phyloP scores from a whole-genome alignment of 306 rosid species.

The Hylodesmum podocarpum region DNA sequence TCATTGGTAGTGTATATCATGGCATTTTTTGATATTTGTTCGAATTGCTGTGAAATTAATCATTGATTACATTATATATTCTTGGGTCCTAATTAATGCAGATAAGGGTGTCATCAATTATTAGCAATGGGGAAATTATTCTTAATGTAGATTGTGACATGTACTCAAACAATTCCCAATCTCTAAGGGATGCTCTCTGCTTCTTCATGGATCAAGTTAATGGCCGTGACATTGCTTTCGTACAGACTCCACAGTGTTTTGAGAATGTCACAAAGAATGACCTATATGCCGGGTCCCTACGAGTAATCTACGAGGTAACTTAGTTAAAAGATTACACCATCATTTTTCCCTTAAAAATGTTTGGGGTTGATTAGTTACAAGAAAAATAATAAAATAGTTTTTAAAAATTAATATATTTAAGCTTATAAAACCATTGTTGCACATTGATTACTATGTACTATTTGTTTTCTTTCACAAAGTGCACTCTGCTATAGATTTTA shows the following conservation, averaged over 20 bases:
- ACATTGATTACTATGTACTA: not conserved
- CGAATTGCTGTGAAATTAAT: not conserved
- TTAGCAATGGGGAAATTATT: slow-evolving; percentile 73
- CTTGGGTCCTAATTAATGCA: slow-evolving; percentile 31
- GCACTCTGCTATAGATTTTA: not conserved
- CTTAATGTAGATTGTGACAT: slow-evolving; percentile 87
- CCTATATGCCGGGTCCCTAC: slow-evolving; percentile 39
- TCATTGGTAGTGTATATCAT: slow-evolving; percentile 54
- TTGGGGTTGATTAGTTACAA: too few species aligned
- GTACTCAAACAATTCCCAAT: slow-evolving; percentile 69
- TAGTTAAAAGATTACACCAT: too few species aligned
- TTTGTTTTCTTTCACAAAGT: not conserved
- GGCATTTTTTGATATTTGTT: not conserved
- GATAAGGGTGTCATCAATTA: slow-evolving; percentile 83
- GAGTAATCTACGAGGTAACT: slow-evolving; percentile 16
- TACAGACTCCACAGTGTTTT: slow-evolving; percentile 70
- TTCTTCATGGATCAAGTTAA: slow-evolving; percentile 78
- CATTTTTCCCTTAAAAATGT: too few species aligned
- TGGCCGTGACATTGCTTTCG: slow-evolving; percentile 70
- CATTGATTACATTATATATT: not conserved
- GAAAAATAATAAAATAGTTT: too few species aligned
- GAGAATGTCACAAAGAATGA: slow-evolving; percentile 65
- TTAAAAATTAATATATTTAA: too few species aligned
- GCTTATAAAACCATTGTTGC: not conserved
- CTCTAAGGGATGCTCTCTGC: slow-evolving; percentile 75